phyloP scores from a whole-genome alignment of 768 basidiomycete species.

The Neoboletus magnificus region DNA sequence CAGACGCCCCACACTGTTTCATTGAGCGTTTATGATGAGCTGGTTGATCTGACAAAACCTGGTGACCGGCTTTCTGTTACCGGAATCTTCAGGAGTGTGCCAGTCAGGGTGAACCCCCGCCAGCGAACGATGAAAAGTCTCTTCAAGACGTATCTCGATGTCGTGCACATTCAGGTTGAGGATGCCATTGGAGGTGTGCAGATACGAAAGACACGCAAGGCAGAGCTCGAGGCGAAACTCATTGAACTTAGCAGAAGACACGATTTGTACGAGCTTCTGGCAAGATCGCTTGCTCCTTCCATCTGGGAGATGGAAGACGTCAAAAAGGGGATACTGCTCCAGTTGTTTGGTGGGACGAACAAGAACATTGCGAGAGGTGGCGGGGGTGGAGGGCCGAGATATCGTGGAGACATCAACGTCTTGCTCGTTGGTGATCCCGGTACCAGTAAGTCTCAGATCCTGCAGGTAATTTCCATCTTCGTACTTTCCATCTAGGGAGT shows the following conservation, averaged over 20 bases:
- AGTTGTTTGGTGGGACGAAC: conserved; percentile 97
- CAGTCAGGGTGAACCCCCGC: conserved; percentile 91
- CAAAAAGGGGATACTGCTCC: conserved; percentile 95
- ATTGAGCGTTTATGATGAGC: conserved; percentile 95
- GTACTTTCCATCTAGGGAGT: background rate
- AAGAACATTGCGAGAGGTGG: conserved; percentile 92
- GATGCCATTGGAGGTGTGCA: conserved; percentile 38
- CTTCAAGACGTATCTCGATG: conserved; percentile 97
- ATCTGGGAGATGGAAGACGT: conserved; percentile 99
- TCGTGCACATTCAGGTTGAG: conserved; percentile 82
- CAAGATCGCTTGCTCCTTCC: conserved; percentile 85
- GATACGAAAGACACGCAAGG: conserved; percentile 41
- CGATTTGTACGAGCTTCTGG: conserved; percentile 84
- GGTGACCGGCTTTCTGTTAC: conserved; percentile 90
- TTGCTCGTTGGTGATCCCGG: conserved; percentile 97
- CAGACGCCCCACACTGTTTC: conserved; percentile 98
- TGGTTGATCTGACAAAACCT: conserved; percentile 94
- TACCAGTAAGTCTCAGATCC: conserved; percentile 92
- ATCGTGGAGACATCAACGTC: conserved; percentile 97
- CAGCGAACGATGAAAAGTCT: conserved; percentile 90
- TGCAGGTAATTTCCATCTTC: conserved; percentile 55
- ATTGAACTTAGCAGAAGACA: conserved; percentile 65
- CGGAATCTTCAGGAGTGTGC: conserved; percentile 93
- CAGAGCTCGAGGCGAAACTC: conserved; percentile 78
- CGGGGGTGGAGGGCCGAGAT: conserved; percentile 93